A percentile compares a stretch with the other conserved stretches of the same genome.
Conservation (phyloP, 2,329 filamentous ascomycete genomes). For the Triangularia setosa region DNA sequence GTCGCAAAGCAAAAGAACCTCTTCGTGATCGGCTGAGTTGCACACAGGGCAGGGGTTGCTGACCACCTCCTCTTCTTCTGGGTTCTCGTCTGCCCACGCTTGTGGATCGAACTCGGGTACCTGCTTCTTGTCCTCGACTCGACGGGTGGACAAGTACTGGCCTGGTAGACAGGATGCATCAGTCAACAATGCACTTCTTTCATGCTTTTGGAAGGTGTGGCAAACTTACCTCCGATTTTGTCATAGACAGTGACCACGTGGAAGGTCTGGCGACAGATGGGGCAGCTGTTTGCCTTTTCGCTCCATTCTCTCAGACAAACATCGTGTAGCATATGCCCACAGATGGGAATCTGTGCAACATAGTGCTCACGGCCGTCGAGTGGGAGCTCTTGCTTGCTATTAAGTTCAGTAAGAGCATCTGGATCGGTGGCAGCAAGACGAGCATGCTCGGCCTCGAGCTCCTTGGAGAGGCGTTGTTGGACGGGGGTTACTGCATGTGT, state of each 20-base stretch:
- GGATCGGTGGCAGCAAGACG: conserved; percentile 18
- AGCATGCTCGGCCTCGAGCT: conserved; percentile 14
- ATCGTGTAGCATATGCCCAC: conserved; percentile 89
- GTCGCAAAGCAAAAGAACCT: conserved; percentile 84
- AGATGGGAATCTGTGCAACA: conserved; percentile 64
- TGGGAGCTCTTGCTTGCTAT: conserved; percentile 23
- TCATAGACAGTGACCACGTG: conserved; percentile 84
- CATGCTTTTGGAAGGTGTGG: conserved; percentile 11
- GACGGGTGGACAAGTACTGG: conserved; percentile 53
- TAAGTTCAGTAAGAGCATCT: conserved; percentile 21
- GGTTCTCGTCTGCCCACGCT: conserved; percentile 65
- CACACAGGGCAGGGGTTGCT: conserved; percentile 79
- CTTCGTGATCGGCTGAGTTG: conserved; percentile 73
- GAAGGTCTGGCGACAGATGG: conserved; percentile 90
- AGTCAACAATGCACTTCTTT: conserved; percentile 4
- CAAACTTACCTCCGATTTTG: conserved; percentile 68
- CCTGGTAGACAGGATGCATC: conserved; percentile 38
- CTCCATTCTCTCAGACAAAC: conserved; percentile 92
- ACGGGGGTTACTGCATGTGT: conserved; percentile 18
- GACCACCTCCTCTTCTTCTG: conserved; percentile 64
- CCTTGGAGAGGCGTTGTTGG: conserved; percentile 14
- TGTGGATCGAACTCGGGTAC: conserved; percentile 84
- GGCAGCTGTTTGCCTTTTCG: conserved; percentile 94
- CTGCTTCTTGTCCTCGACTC: conserved; percentile 80
- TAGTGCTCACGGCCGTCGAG: conserved; percentile 36